Evolutionary conservation across 2,329 filamentous ascomycete species (phyloP).

Genomic region (Fusarium chuoi): DNA sequence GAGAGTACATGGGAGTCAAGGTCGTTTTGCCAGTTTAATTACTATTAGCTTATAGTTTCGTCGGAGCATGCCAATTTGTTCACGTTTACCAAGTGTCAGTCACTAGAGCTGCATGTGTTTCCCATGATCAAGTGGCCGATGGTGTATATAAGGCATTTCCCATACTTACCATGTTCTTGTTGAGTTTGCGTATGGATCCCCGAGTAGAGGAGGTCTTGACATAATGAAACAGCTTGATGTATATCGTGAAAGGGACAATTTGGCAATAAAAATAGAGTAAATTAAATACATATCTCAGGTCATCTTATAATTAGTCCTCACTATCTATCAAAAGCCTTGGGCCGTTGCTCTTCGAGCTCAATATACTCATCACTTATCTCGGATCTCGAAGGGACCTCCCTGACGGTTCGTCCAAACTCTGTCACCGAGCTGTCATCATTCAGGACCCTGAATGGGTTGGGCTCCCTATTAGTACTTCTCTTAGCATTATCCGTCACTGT

Average conservation of each 20-base stretch:
- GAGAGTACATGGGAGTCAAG: slow-evolving; percentile 59
- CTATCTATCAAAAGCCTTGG: slow-evolving; percentile 3
- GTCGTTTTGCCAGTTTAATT: slow-evolving; percentile 53
- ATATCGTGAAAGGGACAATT: rapidly evolving
- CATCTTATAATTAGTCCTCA: neutral
- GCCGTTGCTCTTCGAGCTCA: slow-evolving; percentile 3
- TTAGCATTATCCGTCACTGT: neutral
- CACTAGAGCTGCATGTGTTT: no score
- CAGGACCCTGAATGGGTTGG: slow-evolving; percentile 1
- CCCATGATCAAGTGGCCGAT: neutral
- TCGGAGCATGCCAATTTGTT: neutral
- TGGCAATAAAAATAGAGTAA: rapidly evolving
- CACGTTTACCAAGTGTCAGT: neutral
- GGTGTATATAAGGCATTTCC: rapidly evolving
- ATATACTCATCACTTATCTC: slow-evolving; percentile 15
- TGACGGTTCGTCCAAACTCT: slow-evolving; percentile 3
- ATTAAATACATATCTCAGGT: neutral
- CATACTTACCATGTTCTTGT: neutral
- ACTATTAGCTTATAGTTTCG: rapidly evolving
- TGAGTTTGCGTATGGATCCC: neutral
- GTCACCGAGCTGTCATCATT: slow-evolving; percentile 13
- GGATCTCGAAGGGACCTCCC: neutral
- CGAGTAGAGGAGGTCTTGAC: no score
- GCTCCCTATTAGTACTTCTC: neutral
- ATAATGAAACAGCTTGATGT: rapidly evolving